Evolutionary conservation across 305 asterid species (phyloP).

Genomic region (Lippia alba): DNA sequence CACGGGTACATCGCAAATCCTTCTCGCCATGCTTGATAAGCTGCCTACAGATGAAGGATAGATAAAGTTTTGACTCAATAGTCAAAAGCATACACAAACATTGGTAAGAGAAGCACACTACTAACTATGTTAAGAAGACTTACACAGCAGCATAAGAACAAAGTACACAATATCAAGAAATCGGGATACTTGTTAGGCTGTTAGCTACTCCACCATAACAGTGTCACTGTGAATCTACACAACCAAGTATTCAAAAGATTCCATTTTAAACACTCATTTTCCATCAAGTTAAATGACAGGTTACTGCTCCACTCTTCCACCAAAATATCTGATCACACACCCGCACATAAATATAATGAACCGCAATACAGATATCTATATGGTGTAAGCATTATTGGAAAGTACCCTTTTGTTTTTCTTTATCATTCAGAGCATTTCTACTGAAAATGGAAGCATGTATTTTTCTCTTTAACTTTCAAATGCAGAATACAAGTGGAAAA

Average conservation of each 20-base stretch:
- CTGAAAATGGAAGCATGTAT: not conserved
- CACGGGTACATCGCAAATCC: conserved; percentile 81
- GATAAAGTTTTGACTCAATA: conserved; percentile 23
- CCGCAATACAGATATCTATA: conserved; percentile 3
- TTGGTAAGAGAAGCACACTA: not conserved
- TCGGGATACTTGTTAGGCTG: not conserved
- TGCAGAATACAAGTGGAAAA: not conserved
- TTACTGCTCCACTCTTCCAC: not conserved
- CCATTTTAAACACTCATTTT: not conserved
- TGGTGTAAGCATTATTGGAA: conserved; percentile 1
- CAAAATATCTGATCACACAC: not conserved
- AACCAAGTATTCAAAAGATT: not conserved
- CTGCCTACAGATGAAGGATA: conserved; percentile 52
- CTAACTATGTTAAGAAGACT: conserved; percentile 2
- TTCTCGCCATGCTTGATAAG: conserved; percentile 78
- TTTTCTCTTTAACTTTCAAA: not conserved
- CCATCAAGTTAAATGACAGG: not conserved
- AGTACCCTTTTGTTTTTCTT: not conserved
- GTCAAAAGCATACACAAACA: not conserved
- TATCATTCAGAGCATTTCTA: not conserved
- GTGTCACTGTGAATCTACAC: not conserved
- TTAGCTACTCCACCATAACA: conserved; percentile 7
- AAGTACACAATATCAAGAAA: not conserved
- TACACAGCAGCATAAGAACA: not conserved
- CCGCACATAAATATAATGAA: conserved; percentile 6